phyloP scores from a whole-genome alignment of 1,284 basidiomycete genomes.

The Apiotrichum veenhuisii region DNA sequence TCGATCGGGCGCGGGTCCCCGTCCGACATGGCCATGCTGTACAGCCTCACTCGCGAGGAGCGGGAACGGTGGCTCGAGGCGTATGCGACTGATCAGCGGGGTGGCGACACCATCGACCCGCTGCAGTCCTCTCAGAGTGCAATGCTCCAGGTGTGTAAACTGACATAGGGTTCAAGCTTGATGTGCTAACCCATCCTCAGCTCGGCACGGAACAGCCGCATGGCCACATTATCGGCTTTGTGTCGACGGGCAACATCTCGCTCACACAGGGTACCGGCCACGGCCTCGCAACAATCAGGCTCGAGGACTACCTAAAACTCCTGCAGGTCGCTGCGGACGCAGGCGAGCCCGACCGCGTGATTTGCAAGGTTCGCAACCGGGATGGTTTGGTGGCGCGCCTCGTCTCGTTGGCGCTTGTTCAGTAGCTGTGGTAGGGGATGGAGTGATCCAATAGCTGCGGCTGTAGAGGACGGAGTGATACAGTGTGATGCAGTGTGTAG shows the following conservation, averaged over 20 bases:
- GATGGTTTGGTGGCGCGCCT: slow-evolving; percentile 51
- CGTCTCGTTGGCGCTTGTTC: slow-evolving; percentile 31
- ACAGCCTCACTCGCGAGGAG: slow-evolving; percentile 58
- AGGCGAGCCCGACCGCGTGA: slow-evolving; percentile 8
- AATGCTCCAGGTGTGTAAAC: slow-evolving; percentile 53
- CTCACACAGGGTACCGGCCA: slow-evolving; percentile 68
- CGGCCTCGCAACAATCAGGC: slow-evolving; percentile 66
- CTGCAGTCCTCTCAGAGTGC: slow-evolving; percentile 36
- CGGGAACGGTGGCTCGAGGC: slow-evolving; percentile 52
- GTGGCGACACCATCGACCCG: slow-evolving; percentile 17
- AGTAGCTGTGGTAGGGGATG: neutral
- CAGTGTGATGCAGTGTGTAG: too few species aligned
- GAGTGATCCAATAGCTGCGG: too few species aligned
- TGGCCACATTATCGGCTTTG: slow-evolving; percentile 64
- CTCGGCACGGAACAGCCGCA: slow-evolving; percentile 52
- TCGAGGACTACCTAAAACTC: slow-evolving; percentile 56
- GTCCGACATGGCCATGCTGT: slow-evolving; percentile 67
- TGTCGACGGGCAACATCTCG: slow-evolving; percentile 74
- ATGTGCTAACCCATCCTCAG: slow-evolving; percentile 40
- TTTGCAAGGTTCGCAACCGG: slow-evolving; percentile 53
- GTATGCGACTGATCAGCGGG: slow-evolving; percentile 31
- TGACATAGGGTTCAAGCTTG: neutral
- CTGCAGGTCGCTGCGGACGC: slow-evolving; percentile 52
- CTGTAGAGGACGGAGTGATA: too few species aligned
- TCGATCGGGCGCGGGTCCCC: slow-evolving; percentile 67